Conservation (phyloP, 768 basidiomycete genomes). For the Pleurotus eryngii region DNA sequence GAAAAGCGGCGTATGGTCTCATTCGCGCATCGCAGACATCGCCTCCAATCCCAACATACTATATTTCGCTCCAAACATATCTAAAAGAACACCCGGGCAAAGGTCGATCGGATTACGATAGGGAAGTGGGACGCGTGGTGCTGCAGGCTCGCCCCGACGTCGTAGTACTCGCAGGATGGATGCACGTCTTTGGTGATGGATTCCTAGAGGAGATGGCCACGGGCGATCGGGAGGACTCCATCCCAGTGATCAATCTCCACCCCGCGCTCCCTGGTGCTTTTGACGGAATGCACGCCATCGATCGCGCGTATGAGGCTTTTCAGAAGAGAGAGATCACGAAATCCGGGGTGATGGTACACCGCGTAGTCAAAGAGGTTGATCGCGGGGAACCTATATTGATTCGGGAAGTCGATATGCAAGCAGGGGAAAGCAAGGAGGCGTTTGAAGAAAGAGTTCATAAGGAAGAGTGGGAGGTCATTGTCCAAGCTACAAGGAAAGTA, state of each 20-base stretch:
- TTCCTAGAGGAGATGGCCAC: background rate
- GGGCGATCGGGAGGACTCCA: conserved; percentile 22
- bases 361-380: conserved; percentile 91
- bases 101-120: conserved; percentile 83
- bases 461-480: conserved; percentile 89
- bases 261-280: conserved; percentile 96
- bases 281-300: conserved; percentile 90
- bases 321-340: conserved; percentile 73
- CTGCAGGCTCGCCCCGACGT: conserved; percentile 67
- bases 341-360: conserved; percentile 66
- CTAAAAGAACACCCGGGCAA: conserved; percentile 63
- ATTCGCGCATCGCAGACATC: conserved; percentile 65
- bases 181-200: conserved; percentile 72
- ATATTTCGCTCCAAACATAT: conserved; percentile 83
- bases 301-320: conserved; percentile 87
- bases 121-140: conserved; percentile 70
- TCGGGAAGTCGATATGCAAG: conserved; percentile 65
- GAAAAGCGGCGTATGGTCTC: conserved; percentile 88
- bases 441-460: conserved; percentile 78
- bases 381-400: conserved; percentile 86
- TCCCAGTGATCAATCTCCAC: conserved; percentile 95
- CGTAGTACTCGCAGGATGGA: conserved; percentile 96
- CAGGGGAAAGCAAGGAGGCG: conserved; percentile 68
- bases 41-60: conserved; percentile 80
- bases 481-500: conserved; percentile 74